A percentile compares a stretch with the other conserved stretches of the same genome.
phyloP scores from a whole-genome alignment of 2,329 filamentous ascomycete species.

The Aureobasidium sp. region DNA sequence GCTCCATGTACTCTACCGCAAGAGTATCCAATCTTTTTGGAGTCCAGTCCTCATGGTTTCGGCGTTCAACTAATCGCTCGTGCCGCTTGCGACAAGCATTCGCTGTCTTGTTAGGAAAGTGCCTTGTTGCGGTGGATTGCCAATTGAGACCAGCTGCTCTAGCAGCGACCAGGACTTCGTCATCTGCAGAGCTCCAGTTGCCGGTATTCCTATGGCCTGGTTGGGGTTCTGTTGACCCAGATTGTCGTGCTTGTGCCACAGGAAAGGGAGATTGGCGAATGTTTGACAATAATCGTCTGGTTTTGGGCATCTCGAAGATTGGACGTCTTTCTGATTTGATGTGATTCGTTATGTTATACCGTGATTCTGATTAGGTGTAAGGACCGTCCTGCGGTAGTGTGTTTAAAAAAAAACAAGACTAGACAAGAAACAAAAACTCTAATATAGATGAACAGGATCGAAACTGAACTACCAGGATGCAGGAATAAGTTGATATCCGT shows the following conservation, averaged over 20 bases:
- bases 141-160: constrained; percentile 72
- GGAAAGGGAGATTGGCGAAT: constrained; percentile 18
- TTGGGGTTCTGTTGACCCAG: constrained; percentile 18
- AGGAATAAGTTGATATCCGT: background rate
- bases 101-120: constrained; percentile 67
- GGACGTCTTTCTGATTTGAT: background rate
- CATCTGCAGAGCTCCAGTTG: constrained; percentile 64
- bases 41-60: constrained; percentile 70
- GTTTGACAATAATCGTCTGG: constrained; percentile 24
- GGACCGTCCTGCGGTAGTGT: background rate
- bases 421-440: constrained; percentile 13
- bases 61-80: constrained; percentile 70
- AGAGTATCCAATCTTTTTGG: constrained; percentile 64
- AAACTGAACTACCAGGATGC: background rate
- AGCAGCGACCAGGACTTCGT: constrained; percentile 62
- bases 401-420: constrained; percentile 16
- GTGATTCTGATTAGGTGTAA: background rate
- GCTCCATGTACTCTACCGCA: constrained; percentile 68
- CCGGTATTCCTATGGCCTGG: constrained; percentile 29
- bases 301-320: constrained; percentile 34
- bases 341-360: background rate
- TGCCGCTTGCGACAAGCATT: constrained; percentile 88
- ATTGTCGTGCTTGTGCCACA: constrained; percentile 24
- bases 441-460: background rate
- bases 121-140: constrained; percentile 66